Evolutionary conservation across 192 early-diverging fungal species (phyloP).

Genomic region (Thoreauomyces humboldtii): DNA sequence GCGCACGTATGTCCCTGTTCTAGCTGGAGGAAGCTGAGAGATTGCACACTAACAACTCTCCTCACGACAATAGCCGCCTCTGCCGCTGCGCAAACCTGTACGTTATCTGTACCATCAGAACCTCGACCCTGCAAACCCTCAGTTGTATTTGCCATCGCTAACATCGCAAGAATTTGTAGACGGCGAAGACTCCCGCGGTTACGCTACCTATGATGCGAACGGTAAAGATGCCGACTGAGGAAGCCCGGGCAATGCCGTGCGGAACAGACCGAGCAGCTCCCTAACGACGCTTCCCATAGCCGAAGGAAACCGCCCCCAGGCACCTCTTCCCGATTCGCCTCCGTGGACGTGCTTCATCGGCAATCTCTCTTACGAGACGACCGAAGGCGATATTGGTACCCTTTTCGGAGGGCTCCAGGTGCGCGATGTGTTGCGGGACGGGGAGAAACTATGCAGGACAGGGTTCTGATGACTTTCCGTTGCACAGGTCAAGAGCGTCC

Average conservation of each 20-base stretch:
- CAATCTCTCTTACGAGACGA: constrained; percentile 83
- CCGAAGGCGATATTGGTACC: constrained; percentile 69
- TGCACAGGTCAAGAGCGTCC: constrained; percentile 68
- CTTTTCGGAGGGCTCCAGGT: constrained; percentile 76
- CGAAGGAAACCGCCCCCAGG: constrained; percentile 9
- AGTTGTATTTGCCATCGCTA: not conserved
- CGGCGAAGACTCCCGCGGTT: constrained; percentile 6
- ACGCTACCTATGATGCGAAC: constrained; percentile 17
- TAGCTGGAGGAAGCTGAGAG: not conserved
- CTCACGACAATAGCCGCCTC: not conserved
- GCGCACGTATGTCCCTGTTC: constrained; percentile 76
- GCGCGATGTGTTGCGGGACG: not conserved
- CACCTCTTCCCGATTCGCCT: constrained; percentile 71
- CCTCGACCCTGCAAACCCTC: not conserved
- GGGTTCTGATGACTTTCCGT: not conserved
- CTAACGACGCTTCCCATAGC: not conserved
- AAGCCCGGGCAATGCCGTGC: not conserved
- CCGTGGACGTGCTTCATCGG: constrained; percentile 90
- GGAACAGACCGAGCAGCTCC: not conserved
- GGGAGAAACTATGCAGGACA: not conserved
- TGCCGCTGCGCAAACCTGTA: not conserved
- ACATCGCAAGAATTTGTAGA: constrained; percentile 9
- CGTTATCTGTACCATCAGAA: not conserved
- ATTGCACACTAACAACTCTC: not conserved
- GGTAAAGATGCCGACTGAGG: not conserved